Conservation (phyloP, 495 filamentous ascomycete genomes). For the Poronia punctata region DNA sequence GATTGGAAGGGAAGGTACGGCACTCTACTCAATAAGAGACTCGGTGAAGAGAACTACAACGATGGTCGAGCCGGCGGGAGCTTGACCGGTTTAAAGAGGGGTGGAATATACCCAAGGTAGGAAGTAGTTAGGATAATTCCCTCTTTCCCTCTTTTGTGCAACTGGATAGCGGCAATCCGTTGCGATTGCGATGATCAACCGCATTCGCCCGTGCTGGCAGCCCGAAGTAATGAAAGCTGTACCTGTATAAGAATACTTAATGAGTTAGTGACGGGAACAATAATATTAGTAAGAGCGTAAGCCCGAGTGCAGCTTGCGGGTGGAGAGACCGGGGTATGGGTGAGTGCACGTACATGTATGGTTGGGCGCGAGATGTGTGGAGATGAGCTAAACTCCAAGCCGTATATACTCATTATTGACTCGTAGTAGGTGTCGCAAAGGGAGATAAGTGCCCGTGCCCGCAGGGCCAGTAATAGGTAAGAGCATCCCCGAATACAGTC, state of each 20-base stretch:
- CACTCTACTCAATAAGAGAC: slow-evolving; percentile 19
- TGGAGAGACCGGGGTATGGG: no score
- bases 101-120: no score
- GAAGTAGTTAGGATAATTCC: slow-evolving; percentile 12
- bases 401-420: no score
- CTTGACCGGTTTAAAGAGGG: slow-evolving; percentile 33
- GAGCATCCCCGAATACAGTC: no score
- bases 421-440: no score
- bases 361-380: no score
- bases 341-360: no score
- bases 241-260: neutral
- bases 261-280: slow-evolving; percentile 3
- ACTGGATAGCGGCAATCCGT: slow-evolving; percentile 3
- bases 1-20: slow-evolving; percentile 27
- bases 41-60: slow-evolving; percentile 26
- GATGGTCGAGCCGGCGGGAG: slow-evolving; percentile 24
- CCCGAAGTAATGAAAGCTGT: no score
- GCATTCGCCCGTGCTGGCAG: slow-evolving; percentile 11
- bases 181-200: slow-evolving; percentile 8
- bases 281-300: neutral
- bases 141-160: slow-evolving; percentile 1
- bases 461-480: no score
- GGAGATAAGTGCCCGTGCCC: no score
- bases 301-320: no score
- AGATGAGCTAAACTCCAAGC: no score